Base-by-base conservation (phyloP, 345 rosid species). In the Ailanthus altissimus region DNA sequence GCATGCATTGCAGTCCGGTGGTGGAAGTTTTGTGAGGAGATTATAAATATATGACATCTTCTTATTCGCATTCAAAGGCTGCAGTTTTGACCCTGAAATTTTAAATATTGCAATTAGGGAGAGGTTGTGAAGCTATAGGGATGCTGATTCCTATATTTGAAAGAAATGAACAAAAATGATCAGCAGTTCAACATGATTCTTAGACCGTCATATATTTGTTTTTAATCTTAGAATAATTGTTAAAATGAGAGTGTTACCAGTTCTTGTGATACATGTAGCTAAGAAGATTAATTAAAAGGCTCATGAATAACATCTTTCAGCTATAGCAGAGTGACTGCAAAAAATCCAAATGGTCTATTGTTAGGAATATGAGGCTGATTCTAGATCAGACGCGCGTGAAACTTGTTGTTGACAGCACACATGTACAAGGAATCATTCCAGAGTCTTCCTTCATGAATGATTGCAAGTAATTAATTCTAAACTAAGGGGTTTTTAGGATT, bases 21-120 rank as follows among this genome's bases (percentile, higher is more conserved):
- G 86, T 92, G 12, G 70, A 80, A 70, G 95, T 94, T 62, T 83
- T 88, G 83, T 87, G 88, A 88, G 10, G 54, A n/a, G 20, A 18
- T 9, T 16, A 6, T 10, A 6, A 51, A 18, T 51, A 6, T 20
- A 1, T 5, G n/a, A 54, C 2, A 25, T 2, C 8, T 23, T 54
- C 21, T 54, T n/a, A 7, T 54, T 6, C 59, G 20, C 58, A 18
- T 53, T 53, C 58, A 53, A 21, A 54, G 59, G 59, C 25, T 54
- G 20, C 21, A n/a, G 59, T 54, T 54, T n/a, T n/a, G 59, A 20
- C 9, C 59, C 59, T n/a, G 9, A 51, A 54, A 54, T 8, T 54
- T 23, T 54, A 54, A 54, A 54, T n/a, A 54, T n/a, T 7, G 38
- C 10, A 25, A 10, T 7, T n/a, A 54, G 25, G 8, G 59, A 54